phyloP scores from a whole-genome alignment of 2,329 filamentous ascomycete species.

The Scedosporium aurantiacum region DNA sequence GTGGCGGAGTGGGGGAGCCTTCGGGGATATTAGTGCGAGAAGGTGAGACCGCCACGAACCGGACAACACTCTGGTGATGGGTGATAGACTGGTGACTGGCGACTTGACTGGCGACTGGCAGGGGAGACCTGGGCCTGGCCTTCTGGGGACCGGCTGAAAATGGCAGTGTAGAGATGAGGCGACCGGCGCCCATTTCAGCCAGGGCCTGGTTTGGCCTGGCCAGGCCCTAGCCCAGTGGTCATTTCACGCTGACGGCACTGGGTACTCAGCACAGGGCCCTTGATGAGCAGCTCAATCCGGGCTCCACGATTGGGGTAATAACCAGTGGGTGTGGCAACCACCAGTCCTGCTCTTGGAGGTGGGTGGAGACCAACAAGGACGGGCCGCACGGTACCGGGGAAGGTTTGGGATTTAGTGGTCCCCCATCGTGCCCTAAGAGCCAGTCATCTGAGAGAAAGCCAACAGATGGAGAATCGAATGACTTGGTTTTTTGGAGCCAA shows the following conservation, averaged over 20 bases:
- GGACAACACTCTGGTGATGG: background rate
- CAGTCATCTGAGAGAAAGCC: background rate
- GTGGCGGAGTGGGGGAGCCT: background rate
- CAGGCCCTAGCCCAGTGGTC: too few species aligned
- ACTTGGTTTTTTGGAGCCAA: background rate
- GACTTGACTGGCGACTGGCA: background rate
- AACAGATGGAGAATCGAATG: background rate
- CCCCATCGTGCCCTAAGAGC: background rate
- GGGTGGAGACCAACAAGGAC: background rate
- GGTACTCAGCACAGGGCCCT: background rate
- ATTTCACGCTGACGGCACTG: too few species aligned
- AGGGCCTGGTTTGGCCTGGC: too few species aligned
- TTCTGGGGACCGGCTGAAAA: background rate
- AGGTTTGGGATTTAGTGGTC: background rate
- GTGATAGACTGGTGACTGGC: too few species aligned
- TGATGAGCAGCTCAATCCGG: background rate
- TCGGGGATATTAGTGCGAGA: background rate
- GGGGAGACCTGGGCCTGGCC: background rate
- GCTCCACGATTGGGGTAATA: background rate
- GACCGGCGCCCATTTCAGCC: too few species aligned
- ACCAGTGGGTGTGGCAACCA: background rate
- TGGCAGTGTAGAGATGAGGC: too few species aligned
- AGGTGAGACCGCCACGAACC: constrained; percentile 1
- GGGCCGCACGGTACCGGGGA: background rate
- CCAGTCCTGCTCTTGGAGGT: background rate